phyloP scores from a whole-genome alignment of 1,139 yeast species.

The Protomyces gravidus region DNA sequence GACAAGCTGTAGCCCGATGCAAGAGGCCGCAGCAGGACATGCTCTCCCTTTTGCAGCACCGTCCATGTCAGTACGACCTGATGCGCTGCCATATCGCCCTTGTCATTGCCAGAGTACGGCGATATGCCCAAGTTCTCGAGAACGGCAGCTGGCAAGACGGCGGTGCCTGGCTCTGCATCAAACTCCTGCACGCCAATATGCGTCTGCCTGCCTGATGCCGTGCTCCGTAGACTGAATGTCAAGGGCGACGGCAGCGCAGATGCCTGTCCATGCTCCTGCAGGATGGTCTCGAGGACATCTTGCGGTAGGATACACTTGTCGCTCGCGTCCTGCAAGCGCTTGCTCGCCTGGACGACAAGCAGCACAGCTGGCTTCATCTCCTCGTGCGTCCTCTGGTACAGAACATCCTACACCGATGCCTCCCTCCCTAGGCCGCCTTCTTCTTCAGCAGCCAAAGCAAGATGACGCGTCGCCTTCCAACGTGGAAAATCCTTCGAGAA shows the following conservation, averaged over 20 bases:
- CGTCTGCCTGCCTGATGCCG: conserved; percentile 36
- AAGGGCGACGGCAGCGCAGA: conserved; percentile 41
- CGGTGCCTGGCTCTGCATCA: conserved; percentile 40
- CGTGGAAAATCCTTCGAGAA: too few species aligned
- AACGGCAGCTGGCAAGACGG: conserved; percentile 39
- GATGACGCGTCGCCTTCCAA: not conserved
- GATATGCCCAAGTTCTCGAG: conserved; percentile 36
- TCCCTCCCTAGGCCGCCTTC: too few species aligned
- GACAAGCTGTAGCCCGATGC: conserved; percentile 35
- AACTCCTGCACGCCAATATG: conserved; percentile 47
- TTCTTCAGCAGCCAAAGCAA: too few species aligned
- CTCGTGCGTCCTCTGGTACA: too few species aligned
- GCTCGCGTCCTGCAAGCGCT: conserved; percentile 5
- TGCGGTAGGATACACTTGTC: conserved; percentile 27
- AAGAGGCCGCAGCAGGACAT: conserved; percentile 40
- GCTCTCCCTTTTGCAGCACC: conserved; percentile 43
- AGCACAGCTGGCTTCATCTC: not conserved
- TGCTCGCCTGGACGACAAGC: not conserved
- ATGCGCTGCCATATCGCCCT: conserved; percentile 17
- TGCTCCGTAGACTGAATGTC: conserved; percentile 39
- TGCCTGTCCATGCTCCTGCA: not conserved
- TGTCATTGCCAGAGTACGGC: not conserved
- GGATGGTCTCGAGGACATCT: conserved; percentile 12
- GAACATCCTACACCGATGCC: too few species aligned
- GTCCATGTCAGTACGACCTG: conserved; percentile 36